A percentile compares a stretch with the other conserved stretches of the same genome.
These are phyloP conservation scores for Ambispora gerdemannii DNA, from an alignment of 192 early-diverging fungal genomes.

Conservation along the genomic window DNA sequence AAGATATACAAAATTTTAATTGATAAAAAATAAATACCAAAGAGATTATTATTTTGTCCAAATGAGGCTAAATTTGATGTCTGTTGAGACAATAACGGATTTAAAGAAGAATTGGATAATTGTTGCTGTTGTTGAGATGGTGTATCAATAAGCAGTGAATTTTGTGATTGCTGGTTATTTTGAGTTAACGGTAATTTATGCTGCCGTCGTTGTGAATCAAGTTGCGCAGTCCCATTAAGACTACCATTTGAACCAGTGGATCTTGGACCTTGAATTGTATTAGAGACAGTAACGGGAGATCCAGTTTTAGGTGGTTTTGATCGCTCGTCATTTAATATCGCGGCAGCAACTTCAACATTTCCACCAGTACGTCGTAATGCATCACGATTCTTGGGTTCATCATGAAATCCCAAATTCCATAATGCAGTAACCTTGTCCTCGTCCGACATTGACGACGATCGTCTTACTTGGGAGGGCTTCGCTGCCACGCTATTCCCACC, in stretches of 20 bases:
- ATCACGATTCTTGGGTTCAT: slow-evolving; percentile 60
- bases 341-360: slow-evolving; percentile 71
- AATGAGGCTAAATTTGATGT: background rate
- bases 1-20: background rate
- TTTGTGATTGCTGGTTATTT: background rate
- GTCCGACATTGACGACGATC: slow-evolving; percentile 27
- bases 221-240: background rate
- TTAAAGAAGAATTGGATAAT: too few relatives aligned
- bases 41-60: background rate
- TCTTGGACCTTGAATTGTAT: background rate
- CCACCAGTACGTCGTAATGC: slow-evolving; percentile 71
- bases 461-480: slow-evolving; percentile 30
- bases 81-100: background rate
- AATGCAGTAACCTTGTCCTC: slow-evolving; percentile 62
- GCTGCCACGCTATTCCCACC: background rate
- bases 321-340: slow-evolving; percentile 50
- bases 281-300: background rate
- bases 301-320: background rate
- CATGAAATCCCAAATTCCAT: slow-evolving; percentile 72
- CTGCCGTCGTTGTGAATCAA: slow-evolving; percentile 13
- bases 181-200: slow-evolving; percentile 18
- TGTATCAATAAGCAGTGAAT: background rate
- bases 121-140: background rate
- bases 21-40: background rate
- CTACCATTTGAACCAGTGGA: background rate